Percentiles rank a stretch among this genome's conserved stretches.
These are phyloP conservation scores for Raphanus sativus DNA, from an alignment of 345 rosid species.

Conservation along the genomic window DNA sequence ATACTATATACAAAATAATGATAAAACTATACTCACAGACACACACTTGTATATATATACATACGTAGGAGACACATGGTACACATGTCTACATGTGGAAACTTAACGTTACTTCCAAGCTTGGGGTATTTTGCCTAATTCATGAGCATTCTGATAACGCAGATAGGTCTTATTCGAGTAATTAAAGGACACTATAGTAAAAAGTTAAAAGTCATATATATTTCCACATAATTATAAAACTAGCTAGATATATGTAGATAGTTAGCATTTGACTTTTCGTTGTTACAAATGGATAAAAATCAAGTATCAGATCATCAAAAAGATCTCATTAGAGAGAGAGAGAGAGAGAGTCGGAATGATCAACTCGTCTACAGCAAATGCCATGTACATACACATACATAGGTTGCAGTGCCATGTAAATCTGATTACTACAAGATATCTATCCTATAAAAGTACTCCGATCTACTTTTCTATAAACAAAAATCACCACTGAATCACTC, in stretches of 20 bases:
- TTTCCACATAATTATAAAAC: neutral
- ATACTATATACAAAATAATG: neutral
- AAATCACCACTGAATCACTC: neutral
- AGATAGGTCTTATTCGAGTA: conserved; percentile 4
- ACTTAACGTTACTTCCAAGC: neutral
- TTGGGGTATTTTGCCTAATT: conserved; percentile 1
- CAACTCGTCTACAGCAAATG: conserved; percentile 28
- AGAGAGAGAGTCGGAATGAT: conserved; percentile 9
- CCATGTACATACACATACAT: neutral
- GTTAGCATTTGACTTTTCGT: conserved; percentile 6
- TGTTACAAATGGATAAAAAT: conserved; percentile 14
- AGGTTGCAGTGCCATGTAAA: conserved; percentile 25
- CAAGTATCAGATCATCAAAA: conserved; percentile 17
- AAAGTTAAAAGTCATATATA: neutral
- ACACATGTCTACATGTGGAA: conserved; percentile 33
- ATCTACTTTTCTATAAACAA: conserved; percentile 2
- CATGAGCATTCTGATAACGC: neutral
- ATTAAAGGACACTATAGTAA: conserved; percentile 8
- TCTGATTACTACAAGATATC: conserved; percentile 2
- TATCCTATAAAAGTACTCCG: neutral
- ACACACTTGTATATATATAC: neutral
- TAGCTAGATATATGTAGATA: neutral
- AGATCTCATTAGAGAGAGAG: conserved; percentile 24
- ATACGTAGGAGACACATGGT: neutral
- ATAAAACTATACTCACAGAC: neutral